Conservation (phyloP, 768 basidiomycete species). For the Tephrocybe sp. region DNA sequence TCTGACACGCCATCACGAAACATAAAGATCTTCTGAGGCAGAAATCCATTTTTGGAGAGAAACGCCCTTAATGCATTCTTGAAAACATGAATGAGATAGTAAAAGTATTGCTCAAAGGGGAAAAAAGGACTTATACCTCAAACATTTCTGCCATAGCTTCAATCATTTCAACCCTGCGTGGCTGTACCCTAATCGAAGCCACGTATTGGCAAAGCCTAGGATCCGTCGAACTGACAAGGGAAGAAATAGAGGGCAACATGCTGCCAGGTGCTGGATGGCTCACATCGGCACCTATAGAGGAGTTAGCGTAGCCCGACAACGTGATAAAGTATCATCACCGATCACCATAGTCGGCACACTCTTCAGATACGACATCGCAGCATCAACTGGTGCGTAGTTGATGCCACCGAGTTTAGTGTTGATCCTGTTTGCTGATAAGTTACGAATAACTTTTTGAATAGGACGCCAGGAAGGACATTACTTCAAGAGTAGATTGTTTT, state of each 20-base stretch:
- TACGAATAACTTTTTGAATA: background rate
- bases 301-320: no score
- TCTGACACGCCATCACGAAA: slow-evolving; percentile 34
- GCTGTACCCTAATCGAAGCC: no score
- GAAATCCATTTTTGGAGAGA: slow-evolving; percentile 1
- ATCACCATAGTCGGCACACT: slow-evolving; percentile 56
- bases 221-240: no score
- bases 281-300: background rate
- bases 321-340: slow-evolving; percentile 27
- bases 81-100: background rate
- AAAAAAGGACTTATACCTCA: slow-evolving; percentile 25
- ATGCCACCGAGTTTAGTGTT: slow-evolving; percentile 68
- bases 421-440: slow-evolving; percentile 37
- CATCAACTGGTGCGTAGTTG: slow-evolving; percentile 47
- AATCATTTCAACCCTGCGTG: no score
- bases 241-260: slow-evolving; percentile 22
- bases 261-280: slow-evolving; percentile 22
- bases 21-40: slow-evolving; percentile 20
- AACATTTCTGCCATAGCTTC: slow-evolving; percentile 54
- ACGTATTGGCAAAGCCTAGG: slow-evolving; percentile 30
- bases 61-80: slow-evolving; percentile 17
- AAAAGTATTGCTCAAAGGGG: background rate
- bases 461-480: slow-evolving; percentile 19
- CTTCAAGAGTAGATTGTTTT: slow-evolving; percentile 63
- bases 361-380: slow-evolving; percentile 34